These are phyloP conservation scores for Eucalyptus regnans DNA, from an alignment of 345 rosid species.

Conservation along the genomic window DNA sequence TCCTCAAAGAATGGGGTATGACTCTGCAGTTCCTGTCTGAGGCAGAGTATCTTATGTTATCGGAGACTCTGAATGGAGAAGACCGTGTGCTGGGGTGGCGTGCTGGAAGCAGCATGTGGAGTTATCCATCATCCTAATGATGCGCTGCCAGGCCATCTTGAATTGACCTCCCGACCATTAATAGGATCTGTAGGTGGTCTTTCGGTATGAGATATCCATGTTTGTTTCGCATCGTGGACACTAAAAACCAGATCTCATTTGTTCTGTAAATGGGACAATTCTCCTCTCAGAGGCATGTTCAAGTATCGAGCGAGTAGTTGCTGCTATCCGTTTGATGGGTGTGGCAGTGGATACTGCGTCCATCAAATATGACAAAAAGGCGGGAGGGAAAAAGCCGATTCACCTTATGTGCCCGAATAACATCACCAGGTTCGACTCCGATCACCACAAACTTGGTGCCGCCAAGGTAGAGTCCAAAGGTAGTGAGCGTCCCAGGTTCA, in stretches of 20 bases:
- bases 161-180: neutral
- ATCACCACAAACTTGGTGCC: neutral
- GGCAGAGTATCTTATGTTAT: no score
- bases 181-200: neutral
- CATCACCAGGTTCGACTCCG: neutral
- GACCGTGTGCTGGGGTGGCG: neutral
- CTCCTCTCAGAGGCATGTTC: neutral
- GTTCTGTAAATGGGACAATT: neutral
- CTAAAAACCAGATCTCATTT: neutral
- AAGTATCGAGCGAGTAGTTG: neutral
- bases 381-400: no score
- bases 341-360: neutral
- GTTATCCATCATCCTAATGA: neutral
- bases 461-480: neutral
- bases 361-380: neutral
- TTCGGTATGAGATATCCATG: neutral
- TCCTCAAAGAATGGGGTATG: neutral
- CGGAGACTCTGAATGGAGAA: neutral
- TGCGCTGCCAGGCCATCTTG: neutral
- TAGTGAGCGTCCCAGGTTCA: neutral
- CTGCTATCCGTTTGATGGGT: neutral
- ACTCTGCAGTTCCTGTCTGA: neutral
- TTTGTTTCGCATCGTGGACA: neutral
- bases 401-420: neutral
- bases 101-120: neutral